phyloP scores from a whole-genome alignment of 2,329 filamentous ascomycete genomes.

The Conoideocrella luteorostrata region DNA sequence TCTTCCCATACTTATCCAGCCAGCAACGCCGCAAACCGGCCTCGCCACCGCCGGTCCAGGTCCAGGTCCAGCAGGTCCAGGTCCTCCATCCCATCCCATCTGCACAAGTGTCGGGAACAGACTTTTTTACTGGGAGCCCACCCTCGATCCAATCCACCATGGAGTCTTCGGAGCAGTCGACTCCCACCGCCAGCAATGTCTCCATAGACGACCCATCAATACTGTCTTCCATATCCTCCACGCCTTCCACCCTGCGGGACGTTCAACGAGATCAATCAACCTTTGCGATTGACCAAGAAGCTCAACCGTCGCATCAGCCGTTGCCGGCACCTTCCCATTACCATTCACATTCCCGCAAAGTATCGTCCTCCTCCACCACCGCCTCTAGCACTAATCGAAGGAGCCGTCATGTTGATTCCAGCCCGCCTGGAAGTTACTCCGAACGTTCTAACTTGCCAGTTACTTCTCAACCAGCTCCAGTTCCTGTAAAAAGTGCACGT shows the following conservation, averaged over 20 bases:
- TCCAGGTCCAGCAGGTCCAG: too few species aligned
- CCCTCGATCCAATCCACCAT: constrained; percentile 5
- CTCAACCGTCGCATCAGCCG: not conserved
- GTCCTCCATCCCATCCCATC: too few species aligned
- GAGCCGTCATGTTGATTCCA: constrained; percentile 52
- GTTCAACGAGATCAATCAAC: too few species aligned
- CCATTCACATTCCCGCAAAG: constrained; percentile 19
- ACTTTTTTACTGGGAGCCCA: constrained; percentile 5
- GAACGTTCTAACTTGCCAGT: constrained; percentile 59
- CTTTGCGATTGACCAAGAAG: not conserved
- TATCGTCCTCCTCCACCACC: constrained; percentile 38
- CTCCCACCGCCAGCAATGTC: constrained; percentile 1
- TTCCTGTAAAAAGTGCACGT: constrained; percentile 36
- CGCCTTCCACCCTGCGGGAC: too few species aligned
- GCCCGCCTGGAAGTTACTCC: constrained; percentile 49
- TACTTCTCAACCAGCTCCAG: constrained; percentile 43
- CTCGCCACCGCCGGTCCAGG: too few species aligned
- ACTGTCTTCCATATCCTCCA: not conserved
- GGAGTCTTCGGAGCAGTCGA: constrained; percentile 6
- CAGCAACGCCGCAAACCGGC: not conserved
- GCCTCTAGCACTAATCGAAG: constrained; percentile 40
- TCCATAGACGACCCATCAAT: constrained; percentile 4
- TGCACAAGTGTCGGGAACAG: not conserved
- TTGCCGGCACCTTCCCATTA: not conserved
- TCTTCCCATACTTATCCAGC: too few species aligned